Evolutionary conservation across 805 yeast species (phyloP), one percentile per base, ranked within the genome.

Genomic region (Pichia thaimueangensis): DNA sequence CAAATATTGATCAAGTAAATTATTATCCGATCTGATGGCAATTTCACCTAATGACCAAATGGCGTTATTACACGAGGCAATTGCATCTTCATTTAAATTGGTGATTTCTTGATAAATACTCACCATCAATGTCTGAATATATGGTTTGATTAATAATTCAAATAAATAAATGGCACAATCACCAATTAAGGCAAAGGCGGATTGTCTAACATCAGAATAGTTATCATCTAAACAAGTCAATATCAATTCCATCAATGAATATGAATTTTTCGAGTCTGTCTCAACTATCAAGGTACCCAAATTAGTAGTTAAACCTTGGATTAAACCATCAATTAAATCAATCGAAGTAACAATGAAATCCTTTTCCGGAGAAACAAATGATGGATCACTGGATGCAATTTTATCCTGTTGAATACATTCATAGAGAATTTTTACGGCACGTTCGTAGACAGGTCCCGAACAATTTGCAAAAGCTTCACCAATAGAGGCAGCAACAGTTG

Each of bases 41-140:
- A 93, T 77, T 59, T 93, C 95, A 34, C 98, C 97, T 12, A 85
- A 65, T 2, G 96, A 77, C 98, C 98, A 93, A 38, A 86, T 79
- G 1, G 97, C 93, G 61, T 93, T 93, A 62, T 85, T 86, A 53
- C 81, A 80, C 2, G 84, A 87, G 0, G 91, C 78, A 46, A 66
- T 70, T 2, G 80, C 67, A 15, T 39, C 32, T 35, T 64, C 66
- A 54, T 62, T 70, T 9, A 68, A 63, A 45, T 71, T 68, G 49
- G 77, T 73, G 52, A 84, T 71, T 59, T 85, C 94, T 45, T 74
- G 74, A 5, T 83, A 80, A 48, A 88, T 78, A 45, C 78, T 71
- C n/a, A 77, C 68, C 47, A 87, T 63, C 17, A 86, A 65, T 35
- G 73, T 71, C 48, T 70, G 69, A 45, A 78, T 54, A 47, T 64